Evolutionary conservation across 352 stramenopile species (phyloP).

Genomic region (Phytopythium montanum): DNA sequence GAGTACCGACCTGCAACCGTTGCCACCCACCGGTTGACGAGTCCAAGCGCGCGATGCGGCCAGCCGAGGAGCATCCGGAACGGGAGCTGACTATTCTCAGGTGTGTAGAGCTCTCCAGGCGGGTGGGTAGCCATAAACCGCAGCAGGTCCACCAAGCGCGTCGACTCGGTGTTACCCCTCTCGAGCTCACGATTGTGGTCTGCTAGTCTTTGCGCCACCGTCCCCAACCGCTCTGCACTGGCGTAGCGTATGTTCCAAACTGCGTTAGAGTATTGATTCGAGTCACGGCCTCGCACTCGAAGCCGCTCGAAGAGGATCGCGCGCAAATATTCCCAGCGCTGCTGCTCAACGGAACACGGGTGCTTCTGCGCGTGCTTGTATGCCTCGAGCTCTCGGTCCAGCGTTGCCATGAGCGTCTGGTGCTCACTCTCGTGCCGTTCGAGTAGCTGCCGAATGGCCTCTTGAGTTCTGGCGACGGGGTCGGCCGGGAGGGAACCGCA

Average conservation of each 20-base stretch:
- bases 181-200: background rate
- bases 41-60: background rate
- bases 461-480: background rate
- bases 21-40: background rate
- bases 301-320: background rate
- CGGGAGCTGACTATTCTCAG: background rate
- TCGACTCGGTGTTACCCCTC: background rate
- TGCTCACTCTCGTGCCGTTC: background rate
- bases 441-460: background rate
- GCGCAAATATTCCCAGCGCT: background rate
- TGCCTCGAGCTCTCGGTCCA: background rate
- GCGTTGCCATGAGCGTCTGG: background rate
- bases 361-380: background rate
- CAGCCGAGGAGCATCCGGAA: background rate
- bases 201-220: background rate
- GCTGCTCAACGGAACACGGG: background rate
- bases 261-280: background rate
- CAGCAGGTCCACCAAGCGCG: background rate
- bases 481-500: background rate
- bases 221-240: background rate
- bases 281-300: background rate
- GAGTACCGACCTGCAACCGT: background rate
- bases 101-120: background rate
- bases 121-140: background rate
- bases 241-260: background rate